A percentile compares a stretch with the other conserved stretches of the same genome.
These are phyloP conservation scores for Kregervanrija delftensis DNA, from an alignment of 805 yeast species.

Conservation along the genomic window DNA sequence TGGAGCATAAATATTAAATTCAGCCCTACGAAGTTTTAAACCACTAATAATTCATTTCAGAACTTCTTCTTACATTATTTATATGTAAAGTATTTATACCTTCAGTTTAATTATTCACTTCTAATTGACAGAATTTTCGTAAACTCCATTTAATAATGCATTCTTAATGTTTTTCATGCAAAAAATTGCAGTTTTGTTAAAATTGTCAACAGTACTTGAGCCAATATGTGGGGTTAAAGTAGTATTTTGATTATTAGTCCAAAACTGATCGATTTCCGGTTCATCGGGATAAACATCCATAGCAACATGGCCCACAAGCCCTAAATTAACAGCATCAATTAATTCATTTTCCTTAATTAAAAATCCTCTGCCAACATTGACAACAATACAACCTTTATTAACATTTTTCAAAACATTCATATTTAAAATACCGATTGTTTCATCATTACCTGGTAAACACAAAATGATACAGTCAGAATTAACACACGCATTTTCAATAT, in stretches of 20 bases:
- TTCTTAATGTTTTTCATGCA: slow-evolving; percentile 51
- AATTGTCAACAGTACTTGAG: slow-evolving; percentile 54
- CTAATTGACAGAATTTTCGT: slow-evolving; percentile 7
- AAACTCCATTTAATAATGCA: slow-evolving; percentile 30
- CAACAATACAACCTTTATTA: slow-evolving; percentile 50
- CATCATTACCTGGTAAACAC: slow-evolving; percentile 59
- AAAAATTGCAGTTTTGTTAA: slow-evolving; percentile 40
- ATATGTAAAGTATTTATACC: background rate
- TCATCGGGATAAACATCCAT: slow-evolving; percentile 68
- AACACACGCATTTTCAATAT: slow-evolving; percentile 33
- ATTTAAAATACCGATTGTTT: slow-evolving; percentile 51
- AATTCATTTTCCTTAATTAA: slow-evolving; percentile 64
- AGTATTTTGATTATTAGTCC: slow-evolving; percentile 40
- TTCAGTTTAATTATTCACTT: no score
- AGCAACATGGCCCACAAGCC: slow-evolving; percentile 60
- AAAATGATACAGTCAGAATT: slow-evolving; percentile 52
- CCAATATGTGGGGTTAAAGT: slow-evolving; percentile 68
- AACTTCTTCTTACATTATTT: background rate
- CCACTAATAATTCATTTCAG: no score
- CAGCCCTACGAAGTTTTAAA: no score
- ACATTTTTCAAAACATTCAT: slow-evolving; percentile 37
- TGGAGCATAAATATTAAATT: no score
- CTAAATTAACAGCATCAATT: slow-evolving; percentile 50
- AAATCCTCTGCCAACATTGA: slow-evolving; percentile 72
- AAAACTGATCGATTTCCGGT: slow-evolving; percentile 34